Conservation (phyloP, 306 rosid genomes). For the Myrica gale region DNA sequence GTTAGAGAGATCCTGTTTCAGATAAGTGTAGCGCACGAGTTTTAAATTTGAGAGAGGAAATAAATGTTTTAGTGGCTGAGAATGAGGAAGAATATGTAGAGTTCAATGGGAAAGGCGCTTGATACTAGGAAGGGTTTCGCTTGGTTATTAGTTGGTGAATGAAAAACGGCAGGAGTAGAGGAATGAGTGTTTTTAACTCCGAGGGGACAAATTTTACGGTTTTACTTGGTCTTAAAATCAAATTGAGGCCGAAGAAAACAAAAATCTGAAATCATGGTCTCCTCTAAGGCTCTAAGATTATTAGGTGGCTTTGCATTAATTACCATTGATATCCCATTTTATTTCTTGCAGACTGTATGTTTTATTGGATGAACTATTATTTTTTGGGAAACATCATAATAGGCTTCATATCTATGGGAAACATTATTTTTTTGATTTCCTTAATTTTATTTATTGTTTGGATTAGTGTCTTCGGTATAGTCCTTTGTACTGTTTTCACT, state of each 20-base stretch:
- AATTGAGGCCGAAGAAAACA: neutral
- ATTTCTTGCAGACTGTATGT: neutral
- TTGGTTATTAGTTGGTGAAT: neutral
- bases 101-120: neutral
- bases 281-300: neutral
- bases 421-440: too few species aligned
- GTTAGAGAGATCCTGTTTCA: neutral
- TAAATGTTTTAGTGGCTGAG: neutral
- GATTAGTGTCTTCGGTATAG: too few species aligned
- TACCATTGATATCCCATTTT: too few species aligned
- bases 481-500: too few species aligned
- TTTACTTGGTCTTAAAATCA: neutral
- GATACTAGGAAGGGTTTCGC: neutral
- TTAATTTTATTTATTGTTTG: too few species aligned
- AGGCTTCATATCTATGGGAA: too few species aligned
- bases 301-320: too few species aligned
- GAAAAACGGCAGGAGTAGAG: neutral
- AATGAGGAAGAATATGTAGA: neutral
- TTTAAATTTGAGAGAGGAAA: neutral
- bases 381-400: too few species aligned
- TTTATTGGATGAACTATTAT: neutral
- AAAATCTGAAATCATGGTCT: neutral
- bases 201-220: neutral
- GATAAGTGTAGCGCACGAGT: neutral
- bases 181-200: neutral